Evolutionary conservation across 106 monocot species (phyloP).

Genomic region (Cymbidium sinense): DNA sequence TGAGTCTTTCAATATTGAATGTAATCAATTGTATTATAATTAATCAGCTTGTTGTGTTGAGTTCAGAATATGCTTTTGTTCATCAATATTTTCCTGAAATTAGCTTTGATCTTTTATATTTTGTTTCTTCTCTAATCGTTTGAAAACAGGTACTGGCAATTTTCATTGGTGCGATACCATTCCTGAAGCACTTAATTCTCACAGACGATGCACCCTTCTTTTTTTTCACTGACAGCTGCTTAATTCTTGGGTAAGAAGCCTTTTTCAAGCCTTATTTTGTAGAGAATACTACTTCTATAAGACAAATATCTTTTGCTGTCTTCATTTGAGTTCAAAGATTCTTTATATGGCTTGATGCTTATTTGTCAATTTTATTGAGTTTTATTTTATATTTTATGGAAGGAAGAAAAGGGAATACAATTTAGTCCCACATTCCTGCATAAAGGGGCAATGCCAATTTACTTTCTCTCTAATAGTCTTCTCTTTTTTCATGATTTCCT

Average conservation of each 20-base stretch:
- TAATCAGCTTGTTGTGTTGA: neutral
- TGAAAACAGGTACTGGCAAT: conserved; percentile 62
- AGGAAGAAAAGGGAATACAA: no score
- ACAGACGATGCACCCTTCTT: conserved; percentile 87
- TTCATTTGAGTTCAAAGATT: neutral
- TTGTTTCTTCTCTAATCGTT: neutral
- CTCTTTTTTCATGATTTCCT: no score
- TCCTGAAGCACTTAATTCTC: conserved; percentile 76
- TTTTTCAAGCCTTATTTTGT: neutral
- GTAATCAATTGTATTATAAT: neutral
- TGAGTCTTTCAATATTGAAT: neutral
- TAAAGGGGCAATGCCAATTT: no score
- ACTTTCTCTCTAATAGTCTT: no score
- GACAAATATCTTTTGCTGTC: neutral
- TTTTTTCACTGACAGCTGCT: conserved; percentile 94
- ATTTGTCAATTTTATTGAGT: neutral
- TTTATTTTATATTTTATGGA: neutral
- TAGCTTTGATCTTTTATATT: neutral
- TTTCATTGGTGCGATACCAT: conserved; percentile 66
- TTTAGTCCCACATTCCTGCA: no score
- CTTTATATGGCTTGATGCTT: neutral
- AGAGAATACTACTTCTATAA: neutral
- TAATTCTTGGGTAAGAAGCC: conserved; percentile 80
- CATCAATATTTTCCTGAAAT: neutral
- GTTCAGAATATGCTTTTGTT: neutral